Base-by-base conservation (phyloP, 2,329 filamentous ascomycete species). In the Ophiocordyceps camponoti-rufipedis region DNA sequence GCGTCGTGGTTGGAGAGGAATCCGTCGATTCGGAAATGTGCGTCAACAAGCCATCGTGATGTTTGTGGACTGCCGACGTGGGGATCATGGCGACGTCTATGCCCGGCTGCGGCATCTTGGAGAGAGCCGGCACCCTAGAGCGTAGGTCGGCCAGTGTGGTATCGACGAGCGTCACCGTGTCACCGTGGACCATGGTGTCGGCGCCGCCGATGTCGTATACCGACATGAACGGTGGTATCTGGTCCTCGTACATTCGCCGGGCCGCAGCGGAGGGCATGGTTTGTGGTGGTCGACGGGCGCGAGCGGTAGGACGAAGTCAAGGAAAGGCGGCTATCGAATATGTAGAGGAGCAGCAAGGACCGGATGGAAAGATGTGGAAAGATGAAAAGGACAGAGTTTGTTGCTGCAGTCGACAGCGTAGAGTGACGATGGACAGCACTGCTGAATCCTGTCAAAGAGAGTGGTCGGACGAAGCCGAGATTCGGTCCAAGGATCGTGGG, bases 1-100 rank as follows among this genome's bases (percentile, higher is more conserved):
- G 75, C 2, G 89, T 94, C 4, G 88, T 95, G 8, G 89, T 96
- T 1, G 91, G 91, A 9, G 89, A 96, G 19, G 89, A 94, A 56
- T 94, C 88, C 40, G 85, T 85, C 1, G 91, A 96, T 51, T 85
- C 85, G 14, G 83, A 85, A 46, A 73, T 73, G 50, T 82, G 80
- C 3, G 82, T 85, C 8, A 81, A 88, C n/a, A 77, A 81, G 64
- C 82, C 86, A 58, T 85, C 75, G 58, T 78, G 73, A 59, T 85
- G 82, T 56, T 80, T 78, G 62, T 86, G 83, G 51, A 68, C 67
- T 49, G 66, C 57, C 53, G 73, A 69, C 4, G 65, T 56, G 31
- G 65, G 57, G 45, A 73, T 54, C 44, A 63, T 56, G 47, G 60
- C 58, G 42, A 68, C 57, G 46, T 61, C 57, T 46, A 70, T 58